phyloP scores from a whole-genome alignment of 2,329 filamentous ascomycete species.

The Stagonosporopsis tanaceti region DNA sequence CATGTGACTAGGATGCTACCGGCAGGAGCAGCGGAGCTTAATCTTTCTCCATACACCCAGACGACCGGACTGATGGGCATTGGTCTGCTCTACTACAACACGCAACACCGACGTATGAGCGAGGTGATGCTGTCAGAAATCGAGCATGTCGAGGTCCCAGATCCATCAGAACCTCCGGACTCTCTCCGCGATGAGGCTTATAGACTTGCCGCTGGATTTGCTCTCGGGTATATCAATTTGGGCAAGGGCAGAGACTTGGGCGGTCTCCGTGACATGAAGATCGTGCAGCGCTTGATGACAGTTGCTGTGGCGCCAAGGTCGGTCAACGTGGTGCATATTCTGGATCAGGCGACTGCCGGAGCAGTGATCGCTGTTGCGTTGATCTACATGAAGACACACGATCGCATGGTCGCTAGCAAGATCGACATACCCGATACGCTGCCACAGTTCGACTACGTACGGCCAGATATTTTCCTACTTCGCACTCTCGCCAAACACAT shows the following conservation, averaged over 20 bases:
- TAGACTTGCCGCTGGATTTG: constrained; percentile 89
- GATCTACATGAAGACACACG: constrained; percentile 97
- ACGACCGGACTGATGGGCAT: constrained; percentile 98
- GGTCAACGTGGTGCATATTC: constrained; percentile 88
- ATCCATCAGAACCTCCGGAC: constrained; percentile 72
- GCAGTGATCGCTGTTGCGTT: constrained; percentile 88
- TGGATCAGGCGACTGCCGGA: constrained; percentile 92
- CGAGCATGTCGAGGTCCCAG: constrained; percentile 83
- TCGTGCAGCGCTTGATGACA: constrained; percentile 85
- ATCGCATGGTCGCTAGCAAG: constrained; percentile 85
- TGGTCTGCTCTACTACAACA: constrained; percentile 90
- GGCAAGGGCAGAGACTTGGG: constrained; percentile 88
- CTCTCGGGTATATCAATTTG: constrained; percentile 92
- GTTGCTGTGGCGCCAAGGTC: constrained; percentile 90
- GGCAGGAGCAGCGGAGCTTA: constrained; percentile 89
- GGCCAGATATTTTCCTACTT: constrained; percentile 89
- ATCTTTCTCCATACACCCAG: constrained; percentile 90
- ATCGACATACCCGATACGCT: constrained; percentile 91
- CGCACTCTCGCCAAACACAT: constrained; percentile 88
- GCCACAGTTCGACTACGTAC: constrained; percentile 92
- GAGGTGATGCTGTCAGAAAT: constrained; percentile 99
- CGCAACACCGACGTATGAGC: constrained; percentile 97
- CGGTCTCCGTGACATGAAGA: constrained; percentile 90
- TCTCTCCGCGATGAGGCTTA: constrained; percentile 94
- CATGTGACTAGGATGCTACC: constrained; percentile 96